phyloP scores from a whole-genome alignment of 192 early-diverging fungal genomes.

The Globomyces pollinis-pini region DNA sequence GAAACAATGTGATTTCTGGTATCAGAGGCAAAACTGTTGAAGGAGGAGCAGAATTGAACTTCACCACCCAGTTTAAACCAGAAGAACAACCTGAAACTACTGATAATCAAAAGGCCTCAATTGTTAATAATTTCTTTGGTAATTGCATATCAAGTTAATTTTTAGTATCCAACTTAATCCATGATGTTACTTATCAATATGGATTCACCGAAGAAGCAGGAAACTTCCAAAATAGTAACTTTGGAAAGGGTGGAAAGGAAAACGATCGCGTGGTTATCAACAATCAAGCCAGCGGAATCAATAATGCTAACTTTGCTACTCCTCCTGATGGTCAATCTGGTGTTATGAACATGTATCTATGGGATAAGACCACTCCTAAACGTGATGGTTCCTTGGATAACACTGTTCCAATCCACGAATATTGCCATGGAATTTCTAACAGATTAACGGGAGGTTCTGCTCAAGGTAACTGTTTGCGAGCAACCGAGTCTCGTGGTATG shows the following conservation, averaged over 20 bases:
- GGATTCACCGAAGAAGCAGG: slow-evolving; percentile 27
- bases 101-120: slow-evolving; percentile 18
- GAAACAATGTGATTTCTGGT: slow-evolving; percentile 19
- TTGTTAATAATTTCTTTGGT: slow-evolving; percentile 29
- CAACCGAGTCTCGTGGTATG: slow-evolving; percentile 10
- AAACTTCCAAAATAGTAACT: slow-evolving; percentile 30
- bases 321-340: slow-evolving; percentile 29
- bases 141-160: slow-evolving; percentile 46
- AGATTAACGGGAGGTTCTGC: slow-evolving; percentile 54
- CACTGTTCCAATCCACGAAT: slow-evolving; percentile 53
- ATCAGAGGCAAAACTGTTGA: slow-evolving; percentile 42
- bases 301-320: slow-evolving; percentile 40
- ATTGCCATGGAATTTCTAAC: slow-evolving; percentile 51
- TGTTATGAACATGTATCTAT: slow-evolving; percentile 50
- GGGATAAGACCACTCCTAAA: slow-evolving; percentile 36
- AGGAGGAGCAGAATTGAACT: slow-evolving; percentile 7
- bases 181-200: slow-evolving; percentile 23
- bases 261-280: slow-evolving; percentile 51
- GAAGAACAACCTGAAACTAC: background rate
- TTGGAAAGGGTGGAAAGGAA: slow-evolving; percentile 19
- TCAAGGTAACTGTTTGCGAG: slow-evolving; percentile 43
- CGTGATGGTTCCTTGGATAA: slow-evolving; percentile 55
- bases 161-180: slow-evolving; percentile 22
- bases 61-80: slow-evolving; percentile 2
- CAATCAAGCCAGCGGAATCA: slow-evolving; percentile 33